A percentile compares a stretch with the other conserved stretches of the same genome.
phyloP scores from a whole-genome alignment of 1,284 basidiomycete species.

The Ustilago trichophora region DNA sequence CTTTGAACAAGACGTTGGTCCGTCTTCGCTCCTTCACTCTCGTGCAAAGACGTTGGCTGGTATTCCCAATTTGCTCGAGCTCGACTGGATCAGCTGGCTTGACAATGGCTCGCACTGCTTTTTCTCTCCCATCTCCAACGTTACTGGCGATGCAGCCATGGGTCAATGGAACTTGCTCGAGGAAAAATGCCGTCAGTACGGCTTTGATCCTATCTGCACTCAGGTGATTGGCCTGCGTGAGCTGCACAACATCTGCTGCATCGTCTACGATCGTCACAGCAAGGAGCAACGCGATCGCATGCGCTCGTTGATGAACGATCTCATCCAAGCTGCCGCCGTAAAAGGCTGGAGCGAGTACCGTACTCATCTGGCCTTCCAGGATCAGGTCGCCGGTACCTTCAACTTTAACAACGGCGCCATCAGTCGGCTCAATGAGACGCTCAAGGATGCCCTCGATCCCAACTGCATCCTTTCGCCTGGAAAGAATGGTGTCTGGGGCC shows the following conservation, averaged over 20 bases:
- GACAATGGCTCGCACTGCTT: slow-evolving; percentile 49
- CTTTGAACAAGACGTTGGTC: slow-evolving; percentile 19
- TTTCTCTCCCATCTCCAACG: slow-evolving; percentile 48
- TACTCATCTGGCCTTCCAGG: not conserved
- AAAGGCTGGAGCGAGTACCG: slow-evolving; percentile 51
- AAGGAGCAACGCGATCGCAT: slow-evolving; percentile 49
- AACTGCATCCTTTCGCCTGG: slow-evolving; percentile 62
- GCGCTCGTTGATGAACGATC: slow-evolving; percentile 22
- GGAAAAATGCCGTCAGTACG: slow-evolving; percentile 24
- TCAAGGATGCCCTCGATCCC: slow-evolving; percentile 63
- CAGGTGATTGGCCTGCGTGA: slow-evolving; percentile 36
- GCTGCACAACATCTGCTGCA: slow-evolving; percentile 48
- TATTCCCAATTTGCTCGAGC: slow-evolving; percentile 46
- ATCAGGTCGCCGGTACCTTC: slow-evolving; percentile 35
- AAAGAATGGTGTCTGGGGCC: slow-evolving; percentile 49
- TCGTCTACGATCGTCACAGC: slow-evolving; percentile 52
- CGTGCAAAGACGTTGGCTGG: slow-evolving; percentile 52
- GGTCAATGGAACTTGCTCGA: slow-evolving; percentile 30
- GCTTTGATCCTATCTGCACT: slow-evolving; percentile 54
- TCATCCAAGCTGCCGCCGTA: slow-evolving; percentile 48
- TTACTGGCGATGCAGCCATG: slow-evolving; percentile 35
- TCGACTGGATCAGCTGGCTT: slow-evolving; percentile 52
- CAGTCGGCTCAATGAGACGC: slow-evolving; percentile 42
- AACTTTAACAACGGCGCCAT: slow-evolving; percentile 43
- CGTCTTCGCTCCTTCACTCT: slow-evolving; percentile 37